phyloP scores from a whole-genome alignment of 495 filamentous ascomycete species.

The Penicillium soppii region DNA sequence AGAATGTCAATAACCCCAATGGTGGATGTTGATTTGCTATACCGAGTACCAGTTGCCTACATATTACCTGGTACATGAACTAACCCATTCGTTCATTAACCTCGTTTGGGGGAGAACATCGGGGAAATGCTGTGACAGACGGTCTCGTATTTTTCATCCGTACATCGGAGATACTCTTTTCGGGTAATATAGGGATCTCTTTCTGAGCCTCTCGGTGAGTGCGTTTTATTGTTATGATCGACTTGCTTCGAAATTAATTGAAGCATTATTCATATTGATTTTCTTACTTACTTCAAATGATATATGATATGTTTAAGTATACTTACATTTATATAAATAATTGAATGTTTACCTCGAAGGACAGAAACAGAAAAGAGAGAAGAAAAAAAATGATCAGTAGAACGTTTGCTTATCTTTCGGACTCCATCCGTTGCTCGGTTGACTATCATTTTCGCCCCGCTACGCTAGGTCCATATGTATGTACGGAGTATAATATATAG shows the following conservation, averaged over 20 bases:
- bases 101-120: neutral
- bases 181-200: constrained; percentile 22
- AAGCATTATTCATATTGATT: neutral
- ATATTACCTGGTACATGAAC: neutral
- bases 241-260: neutral
- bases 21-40: neutral
- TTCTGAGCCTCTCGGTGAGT: constrained; percentile 16
- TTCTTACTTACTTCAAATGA: too few relatives aligned
- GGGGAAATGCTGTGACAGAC: constrained; percentile 7
- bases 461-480: neutral
- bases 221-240: neutral
- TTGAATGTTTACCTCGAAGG: too few relatives aligned
- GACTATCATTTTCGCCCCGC: constrained; percentile 1
- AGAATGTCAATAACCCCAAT: too few relatives aligned
- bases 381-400: neutral
- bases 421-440: constrained; percentile 5
- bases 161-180: constrained; percentile 7
- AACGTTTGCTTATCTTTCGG: constrained; percentile 13
- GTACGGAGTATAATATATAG: too few relatives aligned
- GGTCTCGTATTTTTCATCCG: neutral
- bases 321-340: too few relatives aligned
- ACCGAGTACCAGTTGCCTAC: neutral
- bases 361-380: neutral
- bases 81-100: too few relatives aligned
- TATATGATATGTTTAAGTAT: too few relatives aligned